phyloP scores from a whole-genome alignment of 2,329 filamentous ascomycete species.

The Trichoderma guizhouense region DNA sequence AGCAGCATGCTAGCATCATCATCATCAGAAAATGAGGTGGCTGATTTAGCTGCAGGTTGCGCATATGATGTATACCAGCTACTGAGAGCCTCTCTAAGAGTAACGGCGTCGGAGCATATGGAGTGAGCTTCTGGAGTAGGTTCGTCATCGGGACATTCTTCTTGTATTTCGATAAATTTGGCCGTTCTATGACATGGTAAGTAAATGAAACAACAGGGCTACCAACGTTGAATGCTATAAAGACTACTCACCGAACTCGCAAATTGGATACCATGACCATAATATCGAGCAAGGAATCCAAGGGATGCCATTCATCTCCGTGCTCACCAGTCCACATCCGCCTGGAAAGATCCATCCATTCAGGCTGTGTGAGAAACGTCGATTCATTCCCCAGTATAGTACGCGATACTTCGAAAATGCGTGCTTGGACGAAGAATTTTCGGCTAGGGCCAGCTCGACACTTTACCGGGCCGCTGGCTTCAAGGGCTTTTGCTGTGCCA shows the following conservation, averaged over 20 bases:
- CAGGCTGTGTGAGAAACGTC: conserved; percentile 24
- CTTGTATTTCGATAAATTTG: background rate
- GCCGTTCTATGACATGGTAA: background rate
- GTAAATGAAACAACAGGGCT: background rate
- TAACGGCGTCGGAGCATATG: background rate
- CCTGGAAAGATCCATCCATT: conserved; percentile 21
- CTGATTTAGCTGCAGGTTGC: background rate
- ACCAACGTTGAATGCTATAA: background rate
- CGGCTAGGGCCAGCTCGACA: conserved; percentile 25
- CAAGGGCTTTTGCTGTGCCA: conserved; percentile 32
- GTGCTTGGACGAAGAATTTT: conserved; percentile 31
- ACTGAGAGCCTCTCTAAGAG: conserved; percentile 13
- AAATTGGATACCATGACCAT: conserved; percentile 32
- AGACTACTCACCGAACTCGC: conserved; percentile 28
- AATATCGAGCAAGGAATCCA: conserved; percentile 31
- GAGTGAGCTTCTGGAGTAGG: background rate
- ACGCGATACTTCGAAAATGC: conserved; percentile 26
- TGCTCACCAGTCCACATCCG: conserved; percentile 2
- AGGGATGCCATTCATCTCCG: background rate
- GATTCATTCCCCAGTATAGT: conserved; percentile 27
- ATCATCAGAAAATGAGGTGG: background rate
- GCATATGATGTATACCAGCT: conserved; percentile 21
- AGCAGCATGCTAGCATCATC: conserved; percentile 23
- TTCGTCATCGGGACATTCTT: background rate
- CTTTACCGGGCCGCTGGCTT: conserved; percentile 28